A percentile compares a stretch with the other conserved stretches of the same genome.
Conservation (phyloP, 352 stramenopile species). For the Globisporangium spiculum region DNA sequence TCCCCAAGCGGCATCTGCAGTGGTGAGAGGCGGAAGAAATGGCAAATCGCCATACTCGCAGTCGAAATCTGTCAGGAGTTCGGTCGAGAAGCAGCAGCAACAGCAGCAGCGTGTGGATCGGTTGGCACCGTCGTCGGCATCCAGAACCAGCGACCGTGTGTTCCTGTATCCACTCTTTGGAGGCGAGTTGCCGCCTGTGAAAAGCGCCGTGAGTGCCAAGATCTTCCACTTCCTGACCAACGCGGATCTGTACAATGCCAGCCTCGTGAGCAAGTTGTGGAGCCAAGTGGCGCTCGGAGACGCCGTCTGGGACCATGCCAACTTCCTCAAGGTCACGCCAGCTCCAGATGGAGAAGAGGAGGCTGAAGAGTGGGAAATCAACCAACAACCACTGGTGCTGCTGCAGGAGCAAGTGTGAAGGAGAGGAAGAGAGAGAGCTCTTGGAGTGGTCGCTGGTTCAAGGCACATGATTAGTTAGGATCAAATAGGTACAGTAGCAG, state of each 20-base stretch:
- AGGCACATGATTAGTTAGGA: background rate
- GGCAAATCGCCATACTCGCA: background rate
- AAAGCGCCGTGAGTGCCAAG: slow-evolving; percentile 47
- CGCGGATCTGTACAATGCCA: slow-evolving; percentile 79
- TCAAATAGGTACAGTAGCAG: background rate
- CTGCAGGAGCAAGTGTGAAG: background rate
- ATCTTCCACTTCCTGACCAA: slow-evolving; percentile 80
- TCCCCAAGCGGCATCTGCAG: slow-evolving; percentile 12
- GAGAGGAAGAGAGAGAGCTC: background rate
- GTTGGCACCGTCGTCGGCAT: background rate
- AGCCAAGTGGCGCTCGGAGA: slow-evolving; percentile 73
- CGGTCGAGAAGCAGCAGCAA: background rate
- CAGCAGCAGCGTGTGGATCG: background rate
- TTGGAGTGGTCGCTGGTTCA: background rate
- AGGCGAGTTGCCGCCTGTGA: slow-evolving; percentile 47
- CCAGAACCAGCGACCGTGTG: slow-evolving; percentile 20
- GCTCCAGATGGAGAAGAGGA: slow-evolving; percentile 12
- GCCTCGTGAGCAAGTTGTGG: slow-evolving; percentile 82
- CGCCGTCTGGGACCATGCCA: slow-evolving; percentile 75
- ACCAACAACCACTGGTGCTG: slow-evolving; percentile 3
- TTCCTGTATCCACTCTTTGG: slow-evolving; percentile 82
- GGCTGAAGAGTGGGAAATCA: background rate
- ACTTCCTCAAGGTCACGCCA: slow-evolving; percentile 37
- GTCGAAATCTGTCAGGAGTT: background rate
- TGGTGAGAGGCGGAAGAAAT: background rate